Conservation (phyloP, 192 early-diverging fungal species). For the Backusella morwellensis region DNA sequence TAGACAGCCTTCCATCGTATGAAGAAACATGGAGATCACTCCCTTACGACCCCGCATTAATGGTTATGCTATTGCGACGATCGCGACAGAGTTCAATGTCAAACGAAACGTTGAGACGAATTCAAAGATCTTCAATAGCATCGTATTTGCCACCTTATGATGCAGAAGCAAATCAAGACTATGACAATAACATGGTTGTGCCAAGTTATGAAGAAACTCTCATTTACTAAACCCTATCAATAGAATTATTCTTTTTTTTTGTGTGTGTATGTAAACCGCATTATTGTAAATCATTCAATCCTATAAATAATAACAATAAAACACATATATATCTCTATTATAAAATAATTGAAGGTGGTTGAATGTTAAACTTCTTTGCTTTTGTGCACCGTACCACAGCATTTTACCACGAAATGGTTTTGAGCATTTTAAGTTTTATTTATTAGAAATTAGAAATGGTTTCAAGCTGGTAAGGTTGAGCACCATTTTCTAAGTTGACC, state of each 20-base stretch:
- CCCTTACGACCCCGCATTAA: conserved; percentile 24
- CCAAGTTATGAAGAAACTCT: neutral
- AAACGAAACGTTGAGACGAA: neutral
- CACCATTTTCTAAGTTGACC: neutral
- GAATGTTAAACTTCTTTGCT: neutral
- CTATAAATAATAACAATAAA: neutral
- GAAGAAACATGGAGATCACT: conserved; percentile 27
- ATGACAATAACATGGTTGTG: neutral
- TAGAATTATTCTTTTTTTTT: neutral
- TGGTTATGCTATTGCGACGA: conserved; percentile 9
- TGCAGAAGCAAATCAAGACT: neutral
- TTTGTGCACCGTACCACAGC: neutral
- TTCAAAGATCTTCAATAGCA: neutral
- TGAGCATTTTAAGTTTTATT: neutral
- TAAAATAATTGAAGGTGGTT: neutral
- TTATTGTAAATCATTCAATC: conserved; percentile 1
- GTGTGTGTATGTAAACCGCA: neutral
- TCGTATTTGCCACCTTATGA: neutral
- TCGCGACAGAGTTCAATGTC: neutral
- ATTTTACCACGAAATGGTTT: neutral
- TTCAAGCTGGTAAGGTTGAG: neutral
- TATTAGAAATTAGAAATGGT: neutral
- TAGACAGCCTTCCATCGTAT: conserved; percentile 24
- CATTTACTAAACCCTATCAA: neutral
- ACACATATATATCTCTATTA: neutral